Percentiles rank a stretch among this genome's conserved stretches.
Conservation (phyloP, 495 filamentous ascomycete species). For the Aspergillus ostianus region DNA sequence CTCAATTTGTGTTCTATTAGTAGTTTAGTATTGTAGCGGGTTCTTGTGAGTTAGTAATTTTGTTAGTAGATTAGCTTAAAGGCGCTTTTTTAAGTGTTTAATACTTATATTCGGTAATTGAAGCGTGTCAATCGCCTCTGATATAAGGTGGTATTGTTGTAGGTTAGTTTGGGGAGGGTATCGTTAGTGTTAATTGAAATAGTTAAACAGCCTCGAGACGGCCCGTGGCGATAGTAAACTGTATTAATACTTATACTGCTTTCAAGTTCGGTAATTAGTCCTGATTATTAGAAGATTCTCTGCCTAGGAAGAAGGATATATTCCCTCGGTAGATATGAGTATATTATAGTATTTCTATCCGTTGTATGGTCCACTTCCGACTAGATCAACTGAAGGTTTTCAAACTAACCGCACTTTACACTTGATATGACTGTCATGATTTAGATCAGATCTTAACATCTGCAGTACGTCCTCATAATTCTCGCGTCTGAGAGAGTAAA, state of each 20-base stretch:
- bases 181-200: constrained; percentile 15
- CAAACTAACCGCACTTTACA: constrained; percentile 22
- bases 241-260: constrained; percentile 35
- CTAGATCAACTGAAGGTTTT: neutral
- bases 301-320: constrained; percentile 32
- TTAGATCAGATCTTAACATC: constrained; percentile 9
- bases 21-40: constrained; percentile 20
- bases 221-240: constrained; percentile 34
- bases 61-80: constrained; percentile 32
- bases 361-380: constrained; percentile 10
- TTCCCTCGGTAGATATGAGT: constrained; percentile 32
- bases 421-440: constrained; percentile 17
- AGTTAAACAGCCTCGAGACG: constrained; percentile 30
- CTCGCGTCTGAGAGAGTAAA: constrained; percentile 6
- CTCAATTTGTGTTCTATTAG: constrained; percentile 26
- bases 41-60: constrained; percentile 31
- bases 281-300: constrained; percentile 29
- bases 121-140: constrained; percentile 24
- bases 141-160: constrained; percentile 21
- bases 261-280: constrained; percentile 33
- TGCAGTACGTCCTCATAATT: constrained; percentile 13
- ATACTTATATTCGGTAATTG: constrained; percentile 26
- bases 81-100: constrained; percentile 30
- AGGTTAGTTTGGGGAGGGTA: constrained; percentile 15
- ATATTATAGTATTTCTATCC: constrained; percentile 30